Evolutionary conservation across 2,329 filamentous ascomycete genomes (phyloP).

Genomic region (Fusarium sp.): DNA sequence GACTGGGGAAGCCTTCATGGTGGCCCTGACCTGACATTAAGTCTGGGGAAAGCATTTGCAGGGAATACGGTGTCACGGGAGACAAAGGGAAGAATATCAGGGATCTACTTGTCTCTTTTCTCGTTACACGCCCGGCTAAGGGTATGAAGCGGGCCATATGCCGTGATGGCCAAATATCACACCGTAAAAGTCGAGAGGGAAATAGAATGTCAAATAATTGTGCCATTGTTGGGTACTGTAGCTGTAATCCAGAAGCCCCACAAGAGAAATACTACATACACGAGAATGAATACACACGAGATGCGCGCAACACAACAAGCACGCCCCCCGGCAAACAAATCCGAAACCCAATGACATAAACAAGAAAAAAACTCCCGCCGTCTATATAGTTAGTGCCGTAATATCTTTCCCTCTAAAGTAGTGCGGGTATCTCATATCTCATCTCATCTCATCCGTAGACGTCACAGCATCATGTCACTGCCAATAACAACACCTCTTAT

Average conservation of each 20-base stretch:
- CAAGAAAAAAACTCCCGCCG: conserved; percentile 25
- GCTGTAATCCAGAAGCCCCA: conserved; percentile 6
- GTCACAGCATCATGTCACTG: conserved; percentile 30
- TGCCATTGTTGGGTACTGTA: neutral
- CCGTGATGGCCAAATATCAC: conserved; percentile 13
- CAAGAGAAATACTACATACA: conserved; percentile 16
- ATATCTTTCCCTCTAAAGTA: conserved; percentile 24
- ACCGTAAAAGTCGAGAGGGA: conserved; percentile 9
- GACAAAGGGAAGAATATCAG: neutral
- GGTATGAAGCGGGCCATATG: neutral
- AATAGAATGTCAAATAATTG: conserved; percentile 7
- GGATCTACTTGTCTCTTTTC: conserved; percentile 23
- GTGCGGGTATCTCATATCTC: conserved; percentile 31
- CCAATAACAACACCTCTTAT: conserved; percentile 34
- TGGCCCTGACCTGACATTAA: conserved; percentile 20
- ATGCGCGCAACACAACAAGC: conserved; percentile 12
- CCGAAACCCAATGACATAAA: conserved; percentile 1
- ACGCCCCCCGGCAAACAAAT: neutral
- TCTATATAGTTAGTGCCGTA: conserved; percentile 29
- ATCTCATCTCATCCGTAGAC: conserved; percentile 20
- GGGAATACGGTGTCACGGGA: conserved; percentile 19
- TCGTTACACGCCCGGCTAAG: conserved; percentile 12
- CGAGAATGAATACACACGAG: conserved; percentile 4
- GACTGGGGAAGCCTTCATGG: conserved; percentile 10
- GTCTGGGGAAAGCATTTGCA: conserved; percentile 6